These are phyloP conservation scores for Vitis hybrid DNA, from an alignment of 177 flowering plant species.

Conservation along the genomic window DNA sequence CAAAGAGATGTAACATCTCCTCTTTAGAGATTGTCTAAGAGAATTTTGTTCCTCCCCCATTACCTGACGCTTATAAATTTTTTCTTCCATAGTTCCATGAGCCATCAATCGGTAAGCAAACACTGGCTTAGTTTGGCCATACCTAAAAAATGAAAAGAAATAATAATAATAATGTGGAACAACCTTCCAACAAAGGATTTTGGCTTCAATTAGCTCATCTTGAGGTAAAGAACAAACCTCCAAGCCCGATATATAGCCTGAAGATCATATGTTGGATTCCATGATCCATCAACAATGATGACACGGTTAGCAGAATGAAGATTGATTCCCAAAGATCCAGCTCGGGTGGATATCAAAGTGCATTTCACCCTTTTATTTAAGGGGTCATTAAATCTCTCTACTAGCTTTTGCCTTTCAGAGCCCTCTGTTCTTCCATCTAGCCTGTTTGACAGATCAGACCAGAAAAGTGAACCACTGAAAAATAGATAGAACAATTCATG, in stretches of 20 bases:
- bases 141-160: conserved; percentile 43
- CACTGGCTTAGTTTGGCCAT: conserved; percentile 95
- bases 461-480: background rate
- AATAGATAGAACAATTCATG: background rate
- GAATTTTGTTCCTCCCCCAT: background rate
- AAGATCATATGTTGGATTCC: conserved; percentile 99
- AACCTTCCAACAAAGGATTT: no score
- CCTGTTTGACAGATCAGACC: conserved; percentile 47
- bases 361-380: conserved; percentile 85
- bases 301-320: conserved; percentile 98
- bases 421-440: conserved; percentile 91
- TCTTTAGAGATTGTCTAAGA: conserved; percentile 86
- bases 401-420: conserved; percentile 87
- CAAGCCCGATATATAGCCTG: conserved; percentile 98
- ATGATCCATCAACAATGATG: conserved; percentile 94
- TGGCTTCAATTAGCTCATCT: no score
- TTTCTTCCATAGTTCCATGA: conserved; percentile 98
- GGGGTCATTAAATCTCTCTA: conserved; percentile 85
- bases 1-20: conserved; percentile 93
- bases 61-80: conserved; percentile 99
- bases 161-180: background rate
- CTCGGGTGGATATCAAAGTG: conserved; percentile 88
- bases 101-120: conserved; percentile 96
- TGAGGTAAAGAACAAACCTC: conserved; percentile 52
- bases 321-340: conserved; percentile 97